Percentiles rank a stretch among this genome's conserved stretches.
phyloP scores from a whole-genome alignment of 1,139 yeast species.

The Candida freyschussii region DNA sequence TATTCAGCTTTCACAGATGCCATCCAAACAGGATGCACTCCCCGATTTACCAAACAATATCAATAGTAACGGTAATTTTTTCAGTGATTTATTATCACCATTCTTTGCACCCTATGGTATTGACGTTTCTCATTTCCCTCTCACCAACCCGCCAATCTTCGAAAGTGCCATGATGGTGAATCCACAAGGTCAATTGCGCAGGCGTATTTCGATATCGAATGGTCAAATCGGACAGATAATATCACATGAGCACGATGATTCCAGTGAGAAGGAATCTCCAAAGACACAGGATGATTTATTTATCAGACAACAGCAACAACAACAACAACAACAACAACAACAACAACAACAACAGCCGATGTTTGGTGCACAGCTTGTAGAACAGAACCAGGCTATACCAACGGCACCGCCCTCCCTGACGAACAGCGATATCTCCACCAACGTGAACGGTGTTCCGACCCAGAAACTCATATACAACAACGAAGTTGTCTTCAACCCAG shows the following conservation, averaged over 20 bases:
- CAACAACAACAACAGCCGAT: slow-evolving; percentile 9
- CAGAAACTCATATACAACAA: slow-evolving; percentile 55
- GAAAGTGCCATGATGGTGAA: slow-evolving; percentile 44
- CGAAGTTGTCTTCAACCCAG: slow-evolving; percentile 53
- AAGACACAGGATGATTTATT: slow-evolving; percentile 8
- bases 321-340: slow-evolving; percentile 13
- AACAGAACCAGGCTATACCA: no score
- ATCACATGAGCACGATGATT: slow-evolving; percentile 28
- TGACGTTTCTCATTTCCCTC: slow-evolving; percentile 44
- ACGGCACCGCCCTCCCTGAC: slow-evolving; percentile 1
- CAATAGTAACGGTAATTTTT: slow-evolving; percentile 34
- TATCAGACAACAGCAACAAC: slow-evolving; percentile 7
- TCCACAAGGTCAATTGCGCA: slow-evolving; percentile 42
- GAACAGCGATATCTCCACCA: slow-evolving; percentile 4
- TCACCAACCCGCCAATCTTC: slow-evolving; percentile 62
- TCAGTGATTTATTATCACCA: slow-evolving; percentile 34
- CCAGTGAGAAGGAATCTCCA: slow-evolving; percentile 7
- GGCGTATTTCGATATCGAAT: slow-evolving; percentile 70
- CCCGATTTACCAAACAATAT: no score
- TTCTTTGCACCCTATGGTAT: slow-evolving; percentile 36
- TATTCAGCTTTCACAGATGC: no score
- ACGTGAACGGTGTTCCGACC: slow-evolving; percentile 37
- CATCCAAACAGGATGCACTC: no score
- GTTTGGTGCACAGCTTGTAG: slow-evolving; percentile 1
- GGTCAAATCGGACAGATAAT: slow-evolving; percentile 71